These are phyloP conservation scores for Leccinum olivaceopallidum DNA, from an alignment of 768 basidiomycete species.

Conservation along the genomic window DNA sequence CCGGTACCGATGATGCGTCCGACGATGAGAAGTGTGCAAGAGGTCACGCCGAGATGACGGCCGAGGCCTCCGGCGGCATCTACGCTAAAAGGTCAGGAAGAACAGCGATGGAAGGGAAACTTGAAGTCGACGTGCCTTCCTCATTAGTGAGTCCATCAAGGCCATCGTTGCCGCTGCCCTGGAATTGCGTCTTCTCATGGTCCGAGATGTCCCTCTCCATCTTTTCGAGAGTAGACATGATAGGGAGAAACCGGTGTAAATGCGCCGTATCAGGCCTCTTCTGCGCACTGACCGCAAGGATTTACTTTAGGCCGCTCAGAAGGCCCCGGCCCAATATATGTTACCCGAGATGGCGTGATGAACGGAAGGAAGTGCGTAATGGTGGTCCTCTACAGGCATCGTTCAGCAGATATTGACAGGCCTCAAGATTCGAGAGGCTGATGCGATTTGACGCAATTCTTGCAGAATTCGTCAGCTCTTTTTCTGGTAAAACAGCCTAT, in stretches of 20 bases:
- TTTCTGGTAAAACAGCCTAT: too few species aligned
- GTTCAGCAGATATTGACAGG: too few species aligned
- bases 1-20: constrained; percentile 63
- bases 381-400: too few species aligned
- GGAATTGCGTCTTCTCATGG: background rate
- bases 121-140: constrained; percentile 39
- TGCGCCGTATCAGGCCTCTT: background rate
- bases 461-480: too few species aligned
- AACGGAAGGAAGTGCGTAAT: too few species aligned
- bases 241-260: background rate
- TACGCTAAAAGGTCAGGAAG: constrained; percentile 14
- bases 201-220: background rate
- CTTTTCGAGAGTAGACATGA: constrained; percentile 15
- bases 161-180: constrained; percentile 22
- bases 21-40: constrained; percentile 57
- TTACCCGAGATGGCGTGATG: too few species aligned
- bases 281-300: background rate
- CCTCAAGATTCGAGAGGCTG: background rate
- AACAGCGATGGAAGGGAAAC: background rate
- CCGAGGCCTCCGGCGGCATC: constrained; percentile 58
- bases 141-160: constrained; percentile 49
- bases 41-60: constrained; percentile 55
- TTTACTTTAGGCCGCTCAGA: background rate
- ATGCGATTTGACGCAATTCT: background rate
- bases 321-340: too few species aligned